phyloP scores from a whole-genome alignment of 2,329 filamentous ascomycete species.

The Cercospora berteroae region DNA sequence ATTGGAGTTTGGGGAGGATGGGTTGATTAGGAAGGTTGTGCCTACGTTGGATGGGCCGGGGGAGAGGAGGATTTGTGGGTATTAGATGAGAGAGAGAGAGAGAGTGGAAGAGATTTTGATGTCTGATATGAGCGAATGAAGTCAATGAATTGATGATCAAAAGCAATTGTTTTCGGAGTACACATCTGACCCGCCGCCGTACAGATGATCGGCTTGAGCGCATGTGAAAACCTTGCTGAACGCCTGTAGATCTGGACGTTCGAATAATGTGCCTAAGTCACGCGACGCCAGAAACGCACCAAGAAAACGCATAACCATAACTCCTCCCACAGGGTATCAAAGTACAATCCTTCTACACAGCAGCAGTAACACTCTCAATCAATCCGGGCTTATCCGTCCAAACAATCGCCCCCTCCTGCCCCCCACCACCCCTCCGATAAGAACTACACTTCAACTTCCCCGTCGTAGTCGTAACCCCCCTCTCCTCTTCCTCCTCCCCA shows the following conservation, averaged over 20 bases:
- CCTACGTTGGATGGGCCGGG: conserved; percentile 39
- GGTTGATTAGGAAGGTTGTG: conserved; percentile 41
- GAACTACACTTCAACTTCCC: conserved; percentile 24
- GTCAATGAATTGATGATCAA: too few relatives aligned
- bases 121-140: not conserved
- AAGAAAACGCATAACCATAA: not conserved
- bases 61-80: not conserved
- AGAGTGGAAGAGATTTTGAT: not conserved
- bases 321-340: not conserved
- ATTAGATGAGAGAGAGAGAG: not conserved
- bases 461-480: not conserved
- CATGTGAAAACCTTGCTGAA: too few relatives aligned
- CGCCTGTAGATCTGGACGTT: too few relatives aligned
- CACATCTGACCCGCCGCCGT: too few relatives aligned
- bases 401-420: conserved; percentile 11
- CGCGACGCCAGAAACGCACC: not conserved
- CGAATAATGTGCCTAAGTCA: too few relatives aligned
- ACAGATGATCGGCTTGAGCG: too few relatives aligned
- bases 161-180: too few relatives aligned
- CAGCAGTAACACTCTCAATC: conserved; percentile 15
- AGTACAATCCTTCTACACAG: not conserved
- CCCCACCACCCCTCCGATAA: conserved; percentile 13
- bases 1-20: conserved; percentile 41
- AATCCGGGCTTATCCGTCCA: conserved; percentile 24
- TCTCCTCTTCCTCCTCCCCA: not conserved